Percentiles rank a stretch among this genome's conserved stretches.
Evolutionary conservation across 1,139 yeast species (phyloP).

Genomic region (Diutina scorzettiae): DNA sequence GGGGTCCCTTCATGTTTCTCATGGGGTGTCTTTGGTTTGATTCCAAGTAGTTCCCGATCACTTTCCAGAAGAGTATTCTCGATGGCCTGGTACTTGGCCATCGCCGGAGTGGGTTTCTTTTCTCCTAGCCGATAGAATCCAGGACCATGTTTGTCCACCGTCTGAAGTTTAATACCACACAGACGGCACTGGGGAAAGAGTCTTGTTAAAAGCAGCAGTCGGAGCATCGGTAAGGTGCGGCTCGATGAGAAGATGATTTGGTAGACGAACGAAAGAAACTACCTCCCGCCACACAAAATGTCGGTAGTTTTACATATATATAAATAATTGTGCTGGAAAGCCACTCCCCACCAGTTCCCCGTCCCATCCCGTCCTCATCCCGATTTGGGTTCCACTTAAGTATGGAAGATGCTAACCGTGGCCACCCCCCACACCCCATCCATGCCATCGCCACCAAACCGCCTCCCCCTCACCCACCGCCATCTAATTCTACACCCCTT

Average conservation of each 20-base stretch:
- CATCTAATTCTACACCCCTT: no score
- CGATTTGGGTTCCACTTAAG: no score
- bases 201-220: constrained; percentile 4
- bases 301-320: no score
- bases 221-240: constrained; percentile 3
- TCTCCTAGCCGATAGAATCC: not conserved
- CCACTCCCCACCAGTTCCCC: no score
- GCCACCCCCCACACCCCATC: no score
- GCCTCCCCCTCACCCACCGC: not conserved
- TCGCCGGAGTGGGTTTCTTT: not conserved
- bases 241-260: not conserved
- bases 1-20: not conserved
- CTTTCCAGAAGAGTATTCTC: not conserved
- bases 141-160: not conserved
- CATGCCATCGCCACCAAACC: no score
- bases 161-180: constrained; percentile 5
- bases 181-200: constrained; percentile 5
- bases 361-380: no score
- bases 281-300: no score
- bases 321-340: no score
- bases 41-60: not conserved
- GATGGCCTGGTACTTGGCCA: not conserved
- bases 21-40: not conserved
- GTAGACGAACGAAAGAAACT: no score
- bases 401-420: no score